Conservation (phyloP, 2,329 filamentous ascomycete species). For the Neospermospora avenae region DNA sequence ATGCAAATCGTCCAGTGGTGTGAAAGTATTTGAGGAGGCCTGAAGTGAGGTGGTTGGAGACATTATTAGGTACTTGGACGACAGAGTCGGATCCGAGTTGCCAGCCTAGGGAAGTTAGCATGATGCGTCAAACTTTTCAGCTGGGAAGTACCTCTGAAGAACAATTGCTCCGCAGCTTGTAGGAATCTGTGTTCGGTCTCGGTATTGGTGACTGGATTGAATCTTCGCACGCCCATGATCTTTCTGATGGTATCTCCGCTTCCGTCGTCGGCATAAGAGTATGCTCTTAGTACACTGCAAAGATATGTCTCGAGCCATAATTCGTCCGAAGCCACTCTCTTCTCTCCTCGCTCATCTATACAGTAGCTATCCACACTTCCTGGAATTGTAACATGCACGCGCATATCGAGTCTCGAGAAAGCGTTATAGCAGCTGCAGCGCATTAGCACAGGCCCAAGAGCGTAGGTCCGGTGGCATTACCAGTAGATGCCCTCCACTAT, state of each 20-base stretch:
- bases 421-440: conserved; percentile 85
- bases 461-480: conserved; percentile 43
- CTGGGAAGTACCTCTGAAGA: conserved; percentile 71
- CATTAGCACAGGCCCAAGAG: conserved; percentile 31
- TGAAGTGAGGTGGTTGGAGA: conserved; percentile 93
- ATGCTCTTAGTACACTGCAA: conserved; percentile 89
- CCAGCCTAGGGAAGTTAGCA: conserved; percentile 59
- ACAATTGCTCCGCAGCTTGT: conserved; percentile 88
- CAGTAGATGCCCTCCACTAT: conserved; percentile 94
- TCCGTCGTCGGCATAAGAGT: conserved; percentile 94
- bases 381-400: conserved; percentile 94
- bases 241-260: conserved; percentile 93
- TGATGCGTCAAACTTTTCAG: neutral
- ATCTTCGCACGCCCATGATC: conserved; percentile 93
- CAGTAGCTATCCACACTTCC: conserved; percentile 97
- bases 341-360: conserved; percentile 94
- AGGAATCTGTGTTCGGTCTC: conserved; percentile 96
- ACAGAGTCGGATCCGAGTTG: conserved; percentile 95
- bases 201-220: conserved; percentile 98
- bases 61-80: conserved; percentile 94
- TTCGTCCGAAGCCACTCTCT: conserved; percentile 86
- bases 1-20: conserved; percentile 90
- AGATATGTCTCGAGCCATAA: conserved; percentile 98
- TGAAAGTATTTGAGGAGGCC: conserved; percentile 92
- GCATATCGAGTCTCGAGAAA: conserved; percentile 96